Base-by-base conservation (phyloP, 2,329 filamentous ascomycete species). In the Fusarium albosuccineum region DNA sequence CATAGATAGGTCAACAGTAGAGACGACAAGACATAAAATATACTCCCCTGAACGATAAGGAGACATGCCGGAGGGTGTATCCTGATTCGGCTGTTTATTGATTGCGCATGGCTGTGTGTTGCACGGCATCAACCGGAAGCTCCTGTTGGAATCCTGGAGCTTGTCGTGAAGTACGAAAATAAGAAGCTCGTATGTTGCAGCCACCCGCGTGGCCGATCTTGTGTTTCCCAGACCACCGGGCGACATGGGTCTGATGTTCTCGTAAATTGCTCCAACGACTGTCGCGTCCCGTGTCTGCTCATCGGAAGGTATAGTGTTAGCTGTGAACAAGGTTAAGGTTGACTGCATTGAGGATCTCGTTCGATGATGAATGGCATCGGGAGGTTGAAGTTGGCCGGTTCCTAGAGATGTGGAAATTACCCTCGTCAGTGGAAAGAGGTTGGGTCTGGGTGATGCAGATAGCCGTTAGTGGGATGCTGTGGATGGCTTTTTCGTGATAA, bases 151-250 rank as follows among this genome's bases (percentile, higher is more conserved):
- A 27, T 46, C 4, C n/a, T 10, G 56, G 16, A 6, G 7, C 8
- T 48, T 60, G 53, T 40, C 16, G 63, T 60, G 59, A 60, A 55
- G 63, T 52, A 67, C 53, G 63, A 67, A 51, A 64, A 52, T 34
- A 14, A 29, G 17, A 55, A 51, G 40, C 55, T 64, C 60, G 64
- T 67, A 67, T 67, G 22, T 64, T 60, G 64, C 51, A 67, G 60
- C 50, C 41, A 60, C 39, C 54, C 46, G 63, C 30, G 27, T 36
- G 30, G 45, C n/a, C 14, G 45, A 49, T 49, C 30, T 49, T 37
- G 42, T 33, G 42, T 45, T 14, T 33, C 42, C 42, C n/a, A 27
- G 22, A 14, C 17, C 6, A 14, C 27, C 27, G 14, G 42, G 42
- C 26, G 27, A 16, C 27, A 16, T 5, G 14, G 29, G 27, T 17